Conservation (phyloP, 805 yeast genomes). For the Yamadazyma scolyti region DNA sequence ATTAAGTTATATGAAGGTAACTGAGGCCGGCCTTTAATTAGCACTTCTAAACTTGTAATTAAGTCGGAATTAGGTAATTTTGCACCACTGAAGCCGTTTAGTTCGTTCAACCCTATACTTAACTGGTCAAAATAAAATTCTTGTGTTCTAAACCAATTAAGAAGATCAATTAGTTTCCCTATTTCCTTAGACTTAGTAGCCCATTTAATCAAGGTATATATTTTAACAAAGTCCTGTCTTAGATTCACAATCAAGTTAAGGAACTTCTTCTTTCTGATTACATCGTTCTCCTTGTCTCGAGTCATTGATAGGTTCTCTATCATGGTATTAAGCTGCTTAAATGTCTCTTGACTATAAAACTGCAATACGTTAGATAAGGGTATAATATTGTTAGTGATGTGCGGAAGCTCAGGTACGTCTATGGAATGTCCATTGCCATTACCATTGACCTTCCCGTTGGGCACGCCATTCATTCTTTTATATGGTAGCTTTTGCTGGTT, state of each 20-base stretch:
- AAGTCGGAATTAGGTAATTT: conserved; percentile 91
- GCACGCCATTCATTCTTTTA: too few relatives aligned
- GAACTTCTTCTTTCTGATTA: conserved; percentile 62
- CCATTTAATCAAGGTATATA: conserved; percentile 91
- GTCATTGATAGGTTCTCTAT: conserved; percentile 55
- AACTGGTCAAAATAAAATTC: conserved; percentile 59
- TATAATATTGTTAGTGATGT: conserved; percentile 65
- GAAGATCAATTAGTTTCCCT: conserved; percentile 73
- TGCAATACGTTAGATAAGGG: conserved; percentile 59
- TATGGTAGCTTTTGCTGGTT: too few relatives aligned
- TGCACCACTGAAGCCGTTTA: conserved; percentile 78
- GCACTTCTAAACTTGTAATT: conserved; percentile 80
- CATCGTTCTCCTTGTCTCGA: conserved; percentile 47
- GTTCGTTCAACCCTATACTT: conserved; percentile 63
- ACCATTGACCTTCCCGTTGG: conserved; percentile 1
- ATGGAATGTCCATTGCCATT: neutral
- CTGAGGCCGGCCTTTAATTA: conserved; percentile 72
- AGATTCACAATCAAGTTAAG: conserved; percentile 65
- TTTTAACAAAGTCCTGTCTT: conserved; percentile 78
- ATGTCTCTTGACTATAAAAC: conserved; percentile 58
- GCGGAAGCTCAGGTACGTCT: conserved; percentile 50
- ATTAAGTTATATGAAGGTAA: conserved; percentile 62
- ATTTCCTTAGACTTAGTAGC: conserved; percentile 68
- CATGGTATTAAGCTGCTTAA: conserved; percentile 55
- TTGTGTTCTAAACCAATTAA: conserved; percentile 83